Evolutionary conservation across 2,329 filamentous ascomycete genomes (phyloP).

Genomic region (Diaporthe ampelina): DNA sequence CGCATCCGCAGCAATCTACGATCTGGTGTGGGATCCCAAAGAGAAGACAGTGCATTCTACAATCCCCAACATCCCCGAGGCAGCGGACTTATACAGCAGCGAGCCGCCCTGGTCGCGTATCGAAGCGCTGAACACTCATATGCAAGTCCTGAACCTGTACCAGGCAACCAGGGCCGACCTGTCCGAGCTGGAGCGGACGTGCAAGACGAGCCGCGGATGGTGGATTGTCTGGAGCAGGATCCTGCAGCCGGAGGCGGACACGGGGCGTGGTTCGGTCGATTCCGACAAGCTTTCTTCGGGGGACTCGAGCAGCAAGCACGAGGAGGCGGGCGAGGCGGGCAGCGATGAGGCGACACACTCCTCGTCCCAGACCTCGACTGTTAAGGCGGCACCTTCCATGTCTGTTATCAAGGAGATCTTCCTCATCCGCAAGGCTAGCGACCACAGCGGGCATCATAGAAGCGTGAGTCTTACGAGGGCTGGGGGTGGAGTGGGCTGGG

Average conservation of each 20-base stretch:
- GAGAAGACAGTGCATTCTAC: slow-evolving; percentile 72
- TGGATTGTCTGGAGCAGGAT: slow-evolving; percentile 78
- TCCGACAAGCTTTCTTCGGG: slow-evolving; percentile 34
- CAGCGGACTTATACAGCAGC: slow-evolving; percentile 43
- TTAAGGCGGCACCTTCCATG: background rate
- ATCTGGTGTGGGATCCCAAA: slow-evolving; percentile 73
- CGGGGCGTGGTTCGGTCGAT: background rate
- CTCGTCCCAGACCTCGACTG: slow-evolving; percentile 25
- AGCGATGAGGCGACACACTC: slow-evolving; percentile 31
- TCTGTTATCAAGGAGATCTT: slow-evolving; percentile 70
- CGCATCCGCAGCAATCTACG: slow-evolving; percentile 64
- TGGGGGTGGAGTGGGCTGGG: slow-evolving; percentile 59
- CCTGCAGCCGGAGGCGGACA: slow-evolving; percentile 53
- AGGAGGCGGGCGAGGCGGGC: slow-evolving; percentile 38
- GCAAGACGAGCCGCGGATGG: slow-evolving; percentile 77
- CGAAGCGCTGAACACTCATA: slow-evolving; percentile 76
- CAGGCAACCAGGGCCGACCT: slow-evolving; percentile 58
- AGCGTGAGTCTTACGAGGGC: slow-evolving; percentile 51
- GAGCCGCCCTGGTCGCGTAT: slow-evolving; percentile 66
- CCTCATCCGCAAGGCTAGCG: slow-evolving; percentile 71
- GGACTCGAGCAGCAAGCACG: slow-evolving; percentile 7
- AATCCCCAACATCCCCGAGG: slow-evolving; percentile 75
- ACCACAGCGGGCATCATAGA: slow-evolving; percentile 58
- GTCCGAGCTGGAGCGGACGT: slow-evolving; percentile 70
- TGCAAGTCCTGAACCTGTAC: slow-evolving; percentile 72